phyloP scores from a whole-genome alignment of 2,329 filamentous ascomycete species.

The Fusarium neocosmosporiellum region DNA sequence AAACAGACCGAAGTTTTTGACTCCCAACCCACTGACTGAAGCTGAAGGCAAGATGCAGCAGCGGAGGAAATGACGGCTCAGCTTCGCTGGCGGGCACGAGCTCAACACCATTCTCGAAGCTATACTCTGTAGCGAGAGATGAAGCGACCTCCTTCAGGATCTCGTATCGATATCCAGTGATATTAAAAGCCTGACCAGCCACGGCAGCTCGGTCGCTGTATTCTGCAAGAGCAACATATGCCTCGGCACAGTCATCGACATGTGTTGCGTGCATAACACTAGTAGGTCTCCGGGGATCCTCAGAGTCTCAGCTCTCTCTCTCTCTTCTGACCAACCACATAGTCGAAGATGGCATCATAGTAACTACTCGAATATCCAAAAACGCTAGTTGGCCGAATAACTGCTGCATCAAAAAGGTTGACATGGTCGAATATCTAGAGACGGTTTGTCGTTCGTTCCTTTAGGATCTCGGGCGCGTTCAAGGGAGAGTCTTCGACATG shows the following conservation, averaged over 20 bases:
- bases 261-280: conserved; percentile 60
- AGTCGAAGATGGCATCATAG: conserved; percentile 54
- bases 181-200: conserved; percentile 56
- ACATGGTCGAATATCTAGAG: conserved; percentile 48
- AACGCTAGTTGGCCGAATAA: conserved; percentile 60
- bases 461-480: conserved; percentile 41
- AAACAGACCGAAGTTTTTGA: conserved; percentile 53
- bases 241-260: conserved; percentile 61
- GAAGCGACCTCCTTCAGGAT: conserved; percentile 53
- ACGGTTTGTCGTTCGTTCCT: conserved; percentile 48
- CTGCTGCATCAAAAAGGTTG: conserved; percentile 54
- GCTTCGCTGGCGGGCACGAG: conserved; percentile 39
- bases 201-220: conserved; percentile 48
- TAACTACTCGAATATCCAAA: conserved; percentile 59
- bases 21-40: conserved; percentile 58
- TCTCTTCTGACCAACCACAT: conserved; percentile 43
- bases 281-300: conserved; percentile 48
- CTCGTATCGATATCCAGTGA: conserved; percentile 58
- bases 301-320: conserved; percentile 36
- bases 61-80: conserved; percentile 25
- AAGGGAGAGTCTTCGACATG: conserved; percentile 58
- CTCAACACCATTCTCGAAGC: conserved; percentile 45
- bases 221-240: conserved; percentile 58
- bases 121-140: conserved; percentile 55
- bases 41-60: conserved; percentile 44